Conservation (phyloP, 805 yeast genomes). For the Starmerella bombicola region DNA sequence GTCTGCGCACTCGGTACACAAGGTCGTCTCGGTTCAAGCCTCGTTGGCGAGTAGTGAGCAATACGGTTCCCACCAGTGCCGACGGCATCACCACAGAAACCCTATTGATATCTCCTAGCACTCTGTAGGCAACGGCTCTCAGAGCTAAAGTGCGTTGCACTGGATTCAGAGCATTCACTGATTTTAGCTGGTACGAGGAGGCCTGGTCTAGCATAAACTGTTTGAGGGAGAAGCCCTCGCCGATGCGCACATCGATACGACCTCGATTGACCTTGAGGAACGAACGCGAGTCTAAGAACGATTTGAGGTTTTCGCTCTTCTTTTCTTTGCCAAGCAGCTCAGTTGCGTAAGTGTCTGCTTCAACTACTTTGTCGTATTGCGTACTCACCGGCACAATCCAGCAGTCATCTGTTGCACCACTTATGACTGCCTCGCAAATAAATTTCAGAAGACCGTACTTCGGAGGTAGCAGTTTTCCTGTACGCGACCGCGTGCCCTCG, state of each 20-base stretch:
- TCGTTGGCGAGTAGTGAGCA: constrained; percentile 32
- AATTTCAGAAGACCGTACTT: constrained; percentile 50
- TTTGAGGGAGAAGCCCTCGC: constrained; percentile 34
- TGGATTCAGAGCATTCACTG: constrained; percentile 3
- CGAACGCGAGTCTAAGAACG: constrained; percentile 28
- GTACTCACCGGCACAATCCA: constrained; percentile 46
- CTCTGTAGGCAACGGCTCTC: constrained; percentile 42
- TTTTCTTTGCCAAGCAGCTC: constrained; percentile 49
- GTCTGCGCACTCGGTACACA: constrained; percentile 29
- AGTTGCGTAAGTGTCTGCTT: constrained; percentile 40
- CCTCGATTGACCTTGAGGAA: constrained; percentile 30
- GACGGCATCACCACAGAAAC: constrained; percentile 43
- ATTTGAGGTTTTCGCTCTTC: constrained; percentile 38
- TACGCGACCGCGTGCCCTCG: constrained; percentile 55
- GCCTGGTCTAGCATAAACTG: constrained; percentile 27
- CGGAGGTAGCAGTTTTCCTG: constrained; percentile 51
- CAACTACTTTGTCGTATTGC: constrained; percentile 49
- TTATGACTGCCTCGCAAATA: constrained; percentile 36
- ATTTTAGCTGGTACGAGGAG: constrained; percentile 3
- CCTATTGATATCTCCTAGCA: constrained; percentile 41
- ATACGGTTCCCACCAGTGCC: constrained; percentile 39
- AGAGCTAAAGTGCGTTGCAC: constrained; percentile 18
- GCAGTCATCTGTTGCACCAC: constrained; percentile 33
- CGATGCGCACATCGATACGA: constrained; percentile 33
- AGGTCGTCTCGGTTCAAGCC: constrained; percentile 31